Base-by-base conservation (phyloP, 805 yeast genomes). In the Ogataea paradorogensis region DNA sequence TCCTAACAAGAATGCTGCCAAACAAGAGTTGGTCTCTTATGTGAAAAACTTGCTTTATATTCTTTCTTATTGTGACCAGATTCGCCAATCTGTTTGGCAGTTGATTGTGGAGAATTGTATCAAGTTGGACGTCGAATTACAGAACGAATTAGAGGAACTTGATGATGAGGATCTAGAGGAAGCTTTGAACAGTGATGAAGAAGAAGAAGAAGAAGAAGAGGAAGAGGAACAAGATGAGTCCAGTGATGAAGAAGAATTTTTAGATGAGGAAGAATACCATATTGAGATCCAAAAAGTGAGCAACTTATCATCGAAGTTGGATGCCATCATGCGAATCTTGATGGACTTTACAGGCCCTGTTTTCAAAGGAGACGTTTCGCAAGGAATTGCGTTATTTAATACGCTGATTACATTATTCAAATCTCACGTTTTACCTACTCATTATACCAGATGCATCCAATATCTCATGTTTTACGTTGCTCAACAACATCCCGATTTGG, bases 41-140 rank as follows among this genome's bases (percentile, higher is more conserved):
- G 76, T 84, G 10, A 58, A 67, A 18, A 89, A 91, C 58, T 58
- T 86, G 34, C 64, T 90, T 37, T 56, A 57, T 18, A 59, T 86
- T 20, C 65, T 80, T 25, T 69, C 71, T 8, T 90, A 91, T 61
- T 85, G 93, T 47, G 77, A 79, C 4, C 96, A 89, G 50, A 65
- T 89, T 47, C 79, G 81, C 50, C 74, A 74, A 47, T 78, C 78
- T 33, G 71, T 86, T 6, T 90, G 97, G 96, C 81, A 84, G 15
- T 62, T 86, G 42, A 70, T 90, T 11, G 67, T 89, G 27, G 96
- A 91, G 60, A 76, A 80, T 46, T 74, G 85, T 40, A 87, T 93
- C 43, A 84, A 86, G 48, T 69, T 93, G 33, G 99, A 91, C 62
- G 96, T 90, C 5, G 98, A 89, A 61, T 69, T 90, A 42, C 96